Percentiles rank a stretch among this genome's conserved stretches.
These are phyloP conservation scores for Lyophyllum shimeji DNA, from an alignment of 768 basidiomycete genomes.

Conservation along the genomic window DNA sequence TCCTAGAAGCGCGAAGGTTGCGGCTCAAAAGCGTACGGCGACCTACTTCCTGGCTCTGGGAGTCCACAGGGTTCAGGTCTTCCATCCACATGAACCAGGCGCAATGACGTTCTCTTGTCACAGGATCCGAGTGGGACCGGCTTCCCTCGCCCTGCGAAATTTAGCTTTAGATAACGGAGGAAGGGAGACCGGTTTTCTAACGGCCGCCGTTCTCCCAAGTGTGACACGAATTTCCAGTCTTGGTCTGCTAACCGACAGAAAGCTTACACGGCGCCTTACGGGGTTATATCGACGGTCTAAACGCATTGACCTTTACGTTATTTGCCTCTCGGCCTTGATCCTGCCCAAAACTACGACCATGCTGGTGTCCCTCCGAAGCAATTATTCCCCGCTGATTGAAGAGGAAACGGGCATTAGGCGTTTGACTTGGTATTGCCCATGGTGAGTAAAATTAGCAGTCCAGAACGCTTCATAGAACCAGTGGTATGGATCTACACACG, in stretches of 20 bases:
- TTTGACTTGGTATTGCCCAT: constrained; percentile 3
- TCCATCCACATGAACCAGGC: background rate
- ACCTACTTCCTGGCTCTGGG: background rate
- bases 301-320: background rate
- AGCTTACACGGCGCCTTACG: background rate
- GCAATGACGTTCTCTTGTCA: background rate
- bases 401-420: constrained; percentile 2
- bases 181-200: background rate
- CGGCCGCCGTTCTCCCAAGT: background rate
- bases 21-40: background rate
- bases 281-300: background rate
- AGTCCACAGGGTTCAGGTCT: background rate
- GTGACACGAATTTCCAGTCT: too few species aligned
- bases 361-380: background rate
- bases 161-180: background rate
- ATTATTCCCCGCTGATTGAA: background rate
- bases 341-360: background rate
- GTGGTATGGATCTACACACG: background rate
- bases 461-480: background rate
- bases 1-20: background rate
- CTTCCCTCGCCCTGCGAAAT: background rate
- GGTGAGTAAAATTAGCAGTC: background rate
- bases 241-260: background rate
- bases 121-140: background rate
- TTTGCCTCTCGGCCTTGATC: background rate